Percentiles rank a stretch among this genome's conserved stretches.
phyloP scores from a whole-genome alignment of 208 protist genomes.

The Crithidia mellificae region DNA sequence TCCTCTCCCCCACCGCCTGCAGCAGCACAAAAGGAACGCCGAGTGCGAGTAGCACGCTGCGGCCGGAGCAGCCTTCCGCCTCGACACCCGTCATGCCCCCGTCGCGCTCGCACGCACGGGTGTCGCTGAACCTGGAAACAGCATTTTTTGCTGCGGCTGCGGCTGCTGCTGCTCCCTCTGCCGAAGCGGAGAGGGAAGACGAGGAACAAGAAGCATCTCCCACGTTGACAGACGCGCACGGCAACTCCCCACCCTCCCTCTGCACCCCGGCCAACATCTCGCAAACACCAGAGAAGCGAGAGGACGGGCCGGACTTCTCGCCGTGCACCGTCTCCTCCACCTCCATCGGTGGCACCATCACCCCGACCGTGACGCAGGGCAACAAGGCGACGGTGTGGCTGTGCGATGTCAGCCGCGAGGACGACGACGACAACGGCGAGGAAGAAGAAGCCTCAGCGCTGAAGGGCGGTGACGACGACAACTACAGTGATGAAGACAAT shows the following conservation, averaged over 20 bases:
- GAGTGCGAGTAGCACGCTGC: conserved; percentile 2
- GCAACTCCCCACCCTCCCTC: background rate
- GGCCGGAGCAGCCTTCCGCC: background rate
- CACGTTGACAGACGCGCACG: background rate
- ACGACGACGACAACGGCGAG: background rate
- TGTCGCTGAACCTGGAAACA: background rate
- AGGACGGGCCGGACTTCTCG: conserved; percentile 1
- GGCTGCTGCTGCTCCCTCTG: background rate
- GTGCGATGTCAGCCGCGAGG: conserved; percentile 18
- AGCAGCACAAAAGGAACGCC: background rate
- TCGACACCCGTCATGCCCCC: background rate
- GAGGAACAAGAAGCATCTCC: no score
- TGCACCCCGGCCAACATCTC: background rate
- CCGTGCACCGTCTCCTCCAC: conserved; percentile 8
- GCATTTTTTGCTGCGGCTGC: background rate
- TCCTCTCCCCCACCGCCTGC: background rate
- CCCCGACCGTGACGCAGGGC: background rate
- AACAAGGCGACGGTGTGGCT: background rate
- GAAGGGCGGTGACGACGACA: background rate
- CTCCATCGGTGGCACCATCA: conserved; percentile 1
- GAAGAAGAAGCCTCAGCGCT: background rate
- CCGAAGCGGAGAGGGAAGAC: no score
- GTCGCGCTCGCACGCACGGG: background rate
- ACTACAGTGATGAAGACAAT: background rate
- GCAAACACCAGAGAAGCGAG: background rate